A percentile compares a stretch with the other conserved stretches of the same genome.
phyloP scores from a whole-genome alignment of 176 grass and related monocot species.

The Saccharum spontaneum region DNA sequence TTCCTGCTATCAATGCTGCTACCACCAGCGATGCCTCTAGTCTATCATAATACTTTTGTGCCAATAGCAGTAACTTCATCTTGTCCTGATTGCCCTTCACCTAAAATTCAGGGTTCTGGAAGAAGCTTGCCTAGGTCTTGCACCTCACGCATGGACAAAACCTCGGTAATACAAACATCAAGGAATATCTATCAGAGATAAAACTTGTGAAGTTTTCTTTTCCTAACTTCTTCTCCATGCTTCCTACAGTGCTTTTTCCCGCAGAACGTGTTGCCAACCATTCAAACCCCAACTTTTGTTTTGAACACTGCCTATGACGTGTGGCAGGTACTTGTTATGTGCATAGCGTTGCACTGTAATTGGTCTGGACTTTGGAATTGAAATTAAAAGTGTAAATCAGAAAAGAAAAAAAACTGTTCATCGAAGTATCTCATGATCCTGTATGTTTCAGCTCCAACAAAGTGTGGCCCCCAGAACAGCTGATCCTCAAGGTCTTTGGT shows the following conservation, averaged over 20 bases:
- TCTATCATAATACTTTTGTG: neutral
- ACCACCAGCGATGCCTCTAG: neutral
- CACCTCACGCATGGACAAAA: constrained; percentile 72
- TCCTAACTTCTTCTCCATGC: constrained; percentile 1
- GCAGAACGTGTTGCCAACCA: constrained; percentile 68
- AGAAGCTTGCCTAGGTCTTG: constrained; percentile 78
- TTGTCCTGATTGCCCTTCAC: neutral
- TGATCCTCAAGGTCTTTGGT: constrained; percentile 71
- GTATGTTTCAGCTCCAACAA: constrained; percentile 70
- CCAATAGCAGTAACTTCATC: neutral
- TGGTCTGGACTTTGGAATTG: neutral
- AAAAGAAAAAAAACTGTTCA: neutral
- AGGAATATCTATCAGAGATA: neutral
- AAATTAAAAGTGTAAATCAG: neutral
- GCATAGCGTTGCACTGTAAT: neutral
- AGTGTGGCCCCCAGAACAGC: constrained; percentile 73
- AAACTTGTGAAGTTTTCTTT: neutral
- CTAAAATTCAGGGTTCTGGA: constrained; percentile 56
- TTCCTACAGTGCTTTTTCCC: constrained; percentile 94
- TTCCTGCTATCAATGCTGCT: neutral
- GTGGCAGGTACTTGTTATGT: constrained; percentile 76
- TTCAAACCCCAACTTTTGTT: constrained; percentile 79
- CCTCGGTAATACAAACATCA: constrained; percentile 49
- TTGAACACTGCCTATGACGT: constrained; percentile 94
- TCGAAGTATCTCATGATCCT: neutral